phyloP scores from a whole-genome alignment of 208 protist species.

The Endotrypanum monterogeii region DNA sequence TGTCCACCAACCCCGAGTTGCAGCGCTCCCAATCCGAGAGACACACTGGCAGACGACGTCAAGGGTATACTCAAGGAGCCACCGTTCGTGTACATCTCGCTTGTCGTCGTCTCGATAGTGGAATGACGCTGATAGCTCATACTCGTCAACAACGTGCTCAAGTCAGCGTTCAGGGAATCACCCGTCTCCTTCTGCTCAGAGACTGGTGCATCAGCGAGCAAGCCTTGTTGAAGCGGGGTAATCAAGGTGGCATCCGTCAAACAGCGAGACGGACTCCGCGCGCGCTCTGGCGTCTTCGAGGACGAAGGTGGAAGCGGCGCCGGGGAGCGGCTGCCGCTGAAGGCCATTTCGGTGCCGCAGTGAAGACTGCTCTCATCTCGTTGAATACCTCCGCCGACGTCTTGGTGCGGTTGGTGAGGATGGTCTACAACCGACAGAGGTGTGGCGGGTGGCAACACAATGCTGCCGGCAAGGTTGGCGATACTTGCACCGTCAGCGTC shows the following conservation, averaged over 20 bases:
- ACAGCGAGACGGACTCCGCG: constrained; percentile 53
- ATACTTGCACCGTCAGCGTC: background rate
- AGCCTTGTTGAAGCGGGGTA: background rate
- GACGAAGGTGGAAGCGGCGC: constrained; percentile 22
- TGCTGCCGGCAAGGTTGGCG: constrained; percentile 10
- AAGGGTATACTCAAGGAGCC: constrained; percentile 42
- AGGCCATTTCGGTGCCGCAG: constrained; percentile 1
- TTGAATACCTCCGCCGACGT: background rate
- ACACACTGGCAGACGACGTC: constrained; percentile 33
- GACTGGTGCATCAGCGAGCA: background rate
- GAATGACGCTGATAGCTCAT: constrained; percentile 45
- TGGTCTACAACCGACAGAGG: constrained; percentile 9
- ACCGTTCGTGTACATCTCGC: constrained; percentile 24
- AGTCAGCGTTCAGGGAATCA: background rate
- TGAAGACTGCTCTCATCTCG: background rate
- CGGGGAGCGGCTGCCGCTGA: constrained; percentile 23
- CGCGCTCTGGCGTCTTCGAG: constrained; percentile 36
- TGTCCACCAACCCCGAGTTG: background rate
- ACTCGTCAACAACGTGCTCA: constrained; percentile 41
- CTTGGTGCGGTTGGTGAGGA: background rate
- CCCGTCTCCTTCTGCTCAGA: background rate
- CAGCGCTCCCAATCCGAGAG: constrained; percentile 11
- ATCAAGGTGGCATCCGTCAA: constrained; percentile 11
- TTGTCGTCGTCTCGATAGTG: constrained; percentile 14
- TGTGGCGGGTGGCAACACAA: constrained; percentile 19